Percentiles rank a stretch among this genome's conserved stretches.
Conservation (phyloP, 164 flowering plant species). For the Pachysandra terminalis region DNA sequence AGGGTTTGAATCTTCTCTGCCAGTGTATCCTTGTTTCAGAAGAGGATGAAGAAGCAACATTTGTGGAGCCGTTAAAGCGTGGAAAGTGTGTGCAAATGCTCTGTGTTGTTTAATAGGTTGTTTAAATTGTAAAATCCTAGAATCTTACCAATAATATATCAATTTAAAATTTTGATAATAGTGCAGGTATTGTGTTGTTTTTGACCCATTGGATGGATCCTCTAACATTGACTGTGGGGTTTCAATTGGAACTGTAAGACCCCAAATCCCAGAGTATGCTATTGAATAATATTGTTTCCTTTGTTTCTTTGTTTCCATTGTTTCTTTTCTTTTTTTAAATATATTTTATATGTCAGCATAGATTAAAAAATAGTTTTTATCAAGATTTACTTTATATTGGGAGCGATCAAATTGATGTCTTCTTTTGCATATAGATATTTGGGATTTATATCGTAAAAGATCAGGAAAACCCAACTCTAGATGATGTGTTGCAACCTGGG, state of each 20-base stretch:
- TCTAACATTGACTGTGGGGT: slow-evolving; percentile 99
- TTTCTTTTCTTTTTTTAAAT: too few relatives aligned
- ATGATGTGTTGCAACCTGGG: slow-evolving; percentile 90
- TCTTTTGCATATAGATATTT: slow-evolving; percentile 55
- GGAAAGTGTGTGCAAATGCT: slow-evolving; percentile 57
- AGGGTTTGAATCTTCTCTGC: slow-evolving; percentile 9
- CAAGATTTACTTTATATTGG: neutral
- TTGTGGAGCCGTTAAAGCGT: slow-evolving; percentile 74
- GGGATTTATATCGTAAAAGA: slow-evolving; percentile 71
- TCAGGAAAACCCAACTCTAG: slow-evolving; percentile 48
- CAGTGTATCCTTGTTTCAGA: slow-evolving; percentile 96
- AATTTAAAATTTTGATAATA: slow-evolving; percentile 7
- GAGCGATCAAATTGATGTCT: neutral
- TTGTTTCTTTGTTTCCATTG: neutral
- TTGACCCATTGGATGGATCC: slow-evolving; percentile 98
- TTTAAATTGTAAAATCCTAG: neutral
- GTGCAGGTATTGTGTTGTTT: slow-evolving; percentile 78
- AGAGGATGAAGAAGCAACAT: slow-evolving; percentile 95
- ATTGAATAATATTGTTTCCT: neutral
- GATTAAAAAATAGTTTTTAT: neutral
- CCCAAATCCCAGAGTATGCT: neutral
- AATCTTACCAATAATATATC: neutral
- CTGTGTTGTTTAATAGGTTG: slow-evolving; percentile 1
- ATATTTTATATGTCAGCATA: too few relatives aligned
- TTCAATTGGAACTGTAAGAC: slow-evolving; percentile 94